These are phyloP conservation scores for Sclerotinia sclerotiorum DNA, from an alignment of 2,329 filamentous ascomycete species.

Conservation along the genomic window DNA sequence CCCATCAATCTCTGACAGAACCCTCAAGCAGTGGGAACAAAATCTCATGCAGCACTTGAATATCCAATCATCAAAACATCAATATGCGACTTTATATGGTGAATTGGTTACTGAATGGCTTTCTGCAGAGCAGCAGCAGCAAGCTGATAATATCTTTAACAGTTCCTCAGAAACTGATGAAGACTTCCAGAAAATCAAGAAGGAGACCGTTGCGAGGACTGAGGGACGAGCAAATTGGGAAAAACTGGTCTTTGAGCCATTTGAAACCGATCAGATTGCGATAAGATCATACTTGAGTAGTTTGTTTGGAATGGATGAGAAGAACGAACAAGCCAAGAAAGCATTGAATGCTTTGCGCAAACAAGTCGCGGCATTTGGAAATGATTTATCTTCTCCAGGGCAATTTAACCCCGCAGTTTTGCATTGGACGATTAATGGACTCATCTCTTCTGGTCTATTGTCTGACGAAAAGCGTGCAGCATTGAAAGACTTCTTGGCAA, in stretches of 20 bases:
- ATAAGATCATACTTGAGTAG: slow-evolving; percentile 52
- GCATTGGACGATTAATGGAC: slow-evolving; percentile 48
- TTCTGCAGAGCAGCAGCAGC: slow-evolving; percentile 34
- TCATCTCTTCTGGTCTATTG: slow-evolving; percentile 52
- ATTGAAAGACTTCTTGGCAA: slow-evolving; percentile 52
- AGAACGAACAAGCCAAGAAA: slow-evolving; percentile 43
- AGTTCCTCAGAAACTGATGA: neutral
- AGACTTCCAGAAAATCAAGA: slow-evolving; percentile 43
- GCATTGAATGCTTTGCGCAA: slow-evolving; percentile 47
- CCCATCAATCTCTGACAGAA: slow-evolving; percentile 49
- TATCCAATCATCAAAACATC: slow-evolving; percentile 53
- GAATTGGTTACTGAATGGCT: slow-evolving; percentile 57
- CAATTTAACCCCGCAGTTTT: slow-evolving; percentile 48
- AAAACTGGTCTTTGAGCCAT: slow-evolving; percentile 52
- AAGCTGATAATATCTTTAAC: neutral
- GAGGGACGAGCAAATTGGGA: slow-evolving; percentile 56
- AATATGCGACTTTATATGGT: slow-evolving; percentile 57
- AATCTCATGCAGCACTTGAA: slow-evolving; percentile 49
- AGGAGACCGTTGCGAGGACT: slow-evolving; percentile 38
- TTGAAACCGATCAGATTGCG: slow-evolving; percentile 46
- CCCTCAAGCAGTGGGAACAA: slow-evolving; percentile 49
- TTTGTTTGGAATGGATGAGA: slow-evolving; percentile 46
- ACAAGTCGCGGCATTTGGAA: slow-evolving; percentile 43
- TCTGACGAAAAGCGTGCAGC: slow-evolving; percentile 51
- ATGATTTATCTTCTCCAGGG: slow-evolving; percentile 26